Percentiles rank a stretch among this genome's conserved stretches.
Evolutionary conservation across 75 land plant species (phyloP).

Genomic region (Pinus tabuliformis): DNA sequence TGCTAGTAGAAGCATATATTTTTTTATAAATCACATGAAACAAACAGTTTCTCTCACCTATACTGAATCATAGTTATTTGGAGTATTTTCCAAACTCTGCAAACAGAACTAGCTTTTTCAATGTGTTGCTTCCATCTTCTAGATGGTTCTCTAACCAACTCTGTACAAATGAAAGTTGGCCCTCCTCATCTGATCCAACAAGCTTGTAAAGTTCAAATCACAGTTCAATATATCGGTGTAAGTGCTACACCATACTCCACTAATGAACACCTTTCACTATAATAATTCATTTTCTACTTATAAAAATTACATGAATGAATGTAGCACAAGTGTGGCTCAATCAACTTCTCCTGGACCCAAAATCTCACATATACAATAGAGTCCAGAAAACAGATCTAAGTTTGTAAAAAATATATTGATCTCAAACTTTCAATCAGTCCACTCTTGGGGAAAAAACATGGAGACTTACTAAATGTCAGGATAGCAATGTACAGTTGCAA

Average conservation of each 20-base stretch:
- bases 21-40: slow-evolving; percentile 51
- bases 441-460: neutral
- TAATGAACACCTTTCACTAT: too few species aligned
- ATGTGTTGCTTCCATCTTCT: slow-evolving; percentile 49
- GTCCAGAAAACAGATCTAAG: too few species aligned
- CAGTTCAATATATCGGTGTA: neutral
- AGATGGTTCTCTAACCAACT: slow-evolving; percentile 77
- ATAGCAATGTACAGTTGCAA: slow-evolving; percentile 88
- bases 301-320: too few species aligned
- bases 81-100: slow-evolving; percentile 80
- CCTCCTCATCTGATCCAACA: slow-evolving; percentile 33
- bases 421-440: neutral
- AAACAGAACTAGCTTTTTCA: slow-evolving; percentile 68
- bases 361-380: too few species aligned
- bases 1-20: slow-evolving; percentile 56
- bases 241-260: neutral
- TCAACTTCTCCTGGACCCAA: too few species aligned
- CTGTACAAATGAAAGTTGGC: slow-evolving; percentile 57
- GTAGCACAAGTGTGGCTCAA: too few species aligned
- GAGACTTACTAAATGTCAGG: slow-evolving; percentile 82
- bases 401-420: too few species aligned
- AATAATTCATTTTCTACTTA: too few species aligned
- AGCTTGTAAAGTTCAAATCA: slow-evolving; percentile 40
- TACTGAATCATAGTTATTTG: slow-evolving; percentile 44
- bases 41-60: slow-evolving; percentile 38